These are phyloP conservation scores for Phragmites australis DNA, from an alignment of 176 grass and related monocot genomes.

Conservation along the genomic window DNA sequence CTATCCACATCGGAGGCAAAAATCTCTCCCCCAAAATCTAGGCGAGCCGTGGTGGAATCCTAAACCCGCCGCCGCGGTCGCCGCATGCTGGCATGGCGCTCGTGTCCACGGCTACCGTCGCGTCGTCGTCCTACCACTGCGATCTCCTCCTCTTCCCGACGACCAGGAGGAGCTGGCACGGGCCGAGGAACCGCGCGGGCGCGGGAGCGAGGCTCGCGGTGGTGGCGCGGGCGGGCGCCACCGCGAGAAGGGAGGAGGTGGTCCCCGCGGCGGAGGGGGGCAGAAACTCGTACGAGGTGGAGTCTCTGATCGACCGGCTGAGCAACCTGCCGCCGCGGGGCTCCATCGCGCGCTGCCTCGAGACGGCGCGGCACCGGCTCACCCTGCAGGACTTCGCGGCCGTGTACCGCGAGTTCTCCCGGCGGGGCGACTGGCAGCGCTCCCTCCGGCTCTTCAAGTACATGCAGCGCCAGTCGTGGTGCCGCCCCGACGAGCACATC, in stretches of 20 bases:
- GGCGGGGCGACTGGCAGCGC: conserved; percentile 91
- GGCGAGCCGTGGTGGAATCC: conserved; percentile 40
- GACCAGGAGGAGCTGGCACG: conserved; percentile 27
- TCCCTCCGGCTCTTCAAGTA: conserved; percentile 97
- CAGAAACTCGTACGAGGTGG: conserved; percentile 73
- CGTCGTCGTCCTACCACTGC: conserved; percentile 50
- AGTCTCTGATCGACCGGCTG: conserved; percentile 76
- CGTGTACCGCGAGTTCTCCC: conserved; percentile 88
- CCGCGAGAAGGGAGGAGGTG: conserved; percentile 29
- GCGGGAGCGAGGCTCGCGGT: neutral
- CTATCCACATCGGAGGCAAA: conserved; percentile 52
- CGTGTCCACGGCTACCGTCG: conserved; percentile 48
- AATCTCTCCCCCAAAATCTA: conserved; percentile 36
- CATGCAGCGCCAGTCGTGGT: conserved; percentile 92
- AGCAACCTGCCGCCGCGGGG: conserved; percentile 91
- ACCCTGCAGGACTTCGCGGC: conserved; percentile 74
- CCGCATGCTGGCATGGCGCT: conserved; percentile 43
- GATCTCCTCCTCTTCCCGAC: conserved; percentile 25
- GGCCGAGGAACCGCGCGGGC: conserved; percentile 32
- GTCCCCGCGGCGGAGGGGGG: conserved; percentile 39
- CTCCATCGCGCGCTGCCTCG: conserved; percentile 79
- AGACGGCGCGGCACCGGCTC: conserved; percentile 69
- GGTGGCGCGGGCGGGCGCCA: conserved; percentile 1
- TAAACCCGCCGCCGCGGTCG: conserved; percentile 22
- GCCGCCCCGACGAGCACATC: conserved; percentile 98